Evolutionary conservation across 2,329 filamentous ascomycete species (phyloP).

Genomic region (Fulvia fulva): DNA sequence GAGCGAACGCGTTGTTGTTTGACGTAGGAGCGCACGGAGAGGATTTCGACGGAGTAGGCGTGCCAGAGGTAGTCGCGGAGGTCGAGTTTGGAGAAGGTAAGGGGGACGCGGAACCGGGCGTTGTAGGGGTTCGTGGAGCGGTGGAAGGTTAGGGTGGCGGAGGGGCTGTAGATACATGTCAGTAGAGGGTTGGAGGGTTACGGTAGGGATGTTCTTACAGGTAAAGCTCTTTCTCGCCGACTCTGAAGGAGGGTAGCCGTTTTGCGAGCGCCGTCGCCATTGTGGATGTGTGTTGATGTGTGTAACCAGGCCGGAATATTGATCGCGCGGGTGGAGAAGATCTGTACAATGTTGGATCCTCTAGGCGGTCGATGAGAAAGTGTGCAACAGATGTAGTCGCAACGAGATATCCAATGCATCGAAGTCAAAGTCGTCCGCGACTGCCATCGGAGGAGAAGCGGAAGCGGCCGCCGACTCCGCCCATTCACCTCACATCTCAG

Average conservation of each 20-base stretch:
- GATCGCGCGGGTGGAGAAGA: too few relatives aligned
- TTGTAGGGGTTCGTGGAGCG: slow-evolving; percentile 70
- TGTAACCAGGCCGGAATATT: background rate
- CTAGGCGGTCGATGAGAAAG: background rate
- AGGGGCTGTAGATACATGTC: slow-evolving; percentile 56
- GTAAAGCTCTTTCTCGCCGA: slow-evolving; percentile 35
- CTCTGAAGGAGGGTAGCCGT: slow-evolving; percentile 24
- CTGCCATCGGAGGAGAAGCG: background rate
- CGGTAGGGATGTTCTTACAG: slow-evolving; percentile 25
- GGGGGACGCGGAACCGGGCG: slow-evolving; percentile 84
- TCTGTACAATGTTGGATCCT: too few relatives aligned
- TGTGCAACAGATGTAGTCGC: background rate
- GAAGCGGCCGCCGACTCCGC: background rate
- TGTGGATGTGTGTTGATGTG: background rate
- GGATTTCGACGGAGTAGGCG: slow-evolving; percentile 71
- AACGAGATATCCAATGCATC: background rate
- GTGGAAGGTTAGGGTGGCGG: slow-evolving; percentile 75
- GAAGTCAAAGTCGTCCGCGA: background rate
- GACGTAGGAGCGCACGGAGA: slow-evolving; percentile 74
- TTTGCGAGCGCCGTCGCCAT: slow-evolving; percentile 7
- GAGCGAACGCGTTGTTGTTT: slow-evolving; percentile 63
- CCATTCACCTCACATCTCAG: background rate
- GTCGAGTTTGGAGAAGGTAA: slow-evolving; percentile 94
- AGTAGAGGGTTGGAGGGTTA: slow-evolving; percentile 5
- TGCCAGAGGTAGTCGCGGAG: slow-evolving; percentile 91